Percentiles rank a stretch among this genome's conserved stretches.
These are phyloP conservation scores for Begonia fuchsioides DNA, from an alignment of 306 rosid species.

Conservation along the genomic window DNA sequence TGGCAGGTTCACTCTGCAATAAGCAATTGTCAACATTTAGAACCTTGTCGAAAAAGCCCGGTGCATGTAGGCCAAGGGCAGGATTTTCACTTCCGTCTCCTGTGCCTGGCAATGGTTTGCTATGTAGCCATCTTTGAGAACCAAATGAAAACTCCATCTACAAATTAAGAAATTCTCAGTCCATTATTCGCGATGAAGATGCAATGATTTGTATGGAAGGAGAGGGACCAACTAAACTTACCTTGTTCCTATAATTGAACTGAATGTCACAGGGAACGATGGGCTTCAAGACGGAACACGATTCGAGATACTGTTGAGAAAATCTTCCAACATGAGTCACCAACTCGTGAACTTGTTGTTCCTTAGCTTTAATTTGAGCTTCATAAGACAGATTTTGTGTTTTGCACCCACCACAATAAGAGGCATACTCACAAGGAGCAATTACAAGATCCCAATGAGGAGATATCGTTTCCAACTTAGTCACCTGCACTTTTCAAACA, in stretches of 20 bases:
- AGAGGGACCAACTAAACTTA: too few relatives aligned
- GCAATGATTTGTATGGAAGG: too few relatives aligned
- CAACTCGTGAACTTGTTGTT: constrained; percentile 70
- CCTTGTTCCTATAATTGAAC: constrained; percentile 94
- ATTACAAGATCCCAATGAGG: constrained; percentile 69
- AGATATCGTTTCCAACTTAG: constrained; percentile 58
- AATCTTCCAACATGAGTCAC: constrained; percentile 60
- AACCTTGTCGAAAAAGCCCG: constrained; percentile 66
- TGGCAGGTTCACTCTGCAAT: constrained; percentile 63
- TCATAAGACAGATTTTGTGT: constrained; percentile 65
- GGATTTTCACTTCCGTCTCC: constrained; percentile 24
- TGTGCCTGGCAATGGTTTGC: constrained; percentile 33
- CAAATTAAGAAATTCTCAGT: constrained; percentile 8
- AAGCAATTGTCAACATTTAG: constrained; percentile 67
- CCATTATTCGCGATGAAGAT: too few relatives aligned
- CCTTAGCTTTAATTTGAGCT: constrained; percentile 80
- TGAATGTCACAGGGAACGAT: constrained; percentile 79
- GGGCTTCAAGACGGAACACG: constrained; percentile 36
- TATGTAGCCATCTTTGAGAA: constrained; percentile 59
- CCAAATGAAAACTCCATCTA: constrained; percentile 99
- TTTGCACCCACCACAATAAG: constrained; percentile 91
- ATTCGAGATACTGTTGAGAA: constrained; percentile 37
- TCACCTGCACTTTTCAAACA: constrained; percentile 31
- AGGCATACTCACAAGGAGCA: constrained; percentile 85
- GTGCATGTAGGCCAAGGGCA: constrained; percentile 53